Evolutionary conservation across 352 stramenopile genomes (phyloP), one percentile per base, ranked within the genome.

Genomic region (Pseudoperonospora humuli): DNA sequence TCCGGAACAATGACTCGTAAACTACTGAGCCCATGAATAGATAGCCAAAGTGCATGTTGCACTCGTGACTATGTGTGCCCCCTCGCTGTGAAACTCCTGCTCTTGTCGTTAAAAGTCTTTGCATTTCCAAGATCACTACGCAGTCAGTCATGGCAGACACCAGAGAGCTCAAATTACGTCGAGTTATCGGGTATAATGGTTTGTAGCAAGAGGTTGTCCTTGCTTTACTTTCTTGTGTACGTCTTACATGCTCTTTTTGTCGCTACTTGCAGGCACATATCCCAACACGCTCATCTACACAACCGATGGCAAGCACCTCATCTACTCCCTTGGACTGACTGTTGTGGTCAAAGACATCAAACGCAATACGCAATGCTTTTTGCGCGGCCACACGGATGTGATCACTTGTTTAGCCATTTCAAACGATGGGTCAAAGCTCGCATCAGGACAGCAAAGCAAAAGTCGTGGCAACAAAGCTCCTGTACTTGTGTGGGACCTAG

Each of bases 401-500:
- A 93, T 98, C 53, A 96, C 86, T 18, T 97, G 88, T 34, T 50
- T 98, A 18, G 77, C 85, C 3, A 60, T 97, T 31, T 97, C 88
- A 4, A 91, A 93, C 42, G 86, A 97, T 50, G 92, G 91, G 20
- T 68, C 56, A 1, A 80, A 70, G 24, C 71, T 98, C 28, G 93
- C 90, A 26, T 88, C 77, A 0, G 91, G 93, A 24, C 93, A 98
- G 61, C 70, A 90, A 54, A 91, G 75, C 52, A 88, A 95, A 41
- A 93, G 82, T 50, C 84, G 90, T n/a, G 90, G 95, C 28, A 97
- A 97, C 64, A 89, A 90, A 47, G 90, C 93, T 31, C 84, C 96
- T 15, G 70, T 97, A n/a, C 78, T 97, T 31, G 65, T 98, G 18
- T 98, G 94, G 95, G 85, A 98, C 58, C 67, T 98, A 0, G 65